These are phyloP conservation scores for Metarhizium robertsii DNA, from an alignment of 2,329 filamentous ascomycete genomes.

Conservation along the genomic window DNA sequence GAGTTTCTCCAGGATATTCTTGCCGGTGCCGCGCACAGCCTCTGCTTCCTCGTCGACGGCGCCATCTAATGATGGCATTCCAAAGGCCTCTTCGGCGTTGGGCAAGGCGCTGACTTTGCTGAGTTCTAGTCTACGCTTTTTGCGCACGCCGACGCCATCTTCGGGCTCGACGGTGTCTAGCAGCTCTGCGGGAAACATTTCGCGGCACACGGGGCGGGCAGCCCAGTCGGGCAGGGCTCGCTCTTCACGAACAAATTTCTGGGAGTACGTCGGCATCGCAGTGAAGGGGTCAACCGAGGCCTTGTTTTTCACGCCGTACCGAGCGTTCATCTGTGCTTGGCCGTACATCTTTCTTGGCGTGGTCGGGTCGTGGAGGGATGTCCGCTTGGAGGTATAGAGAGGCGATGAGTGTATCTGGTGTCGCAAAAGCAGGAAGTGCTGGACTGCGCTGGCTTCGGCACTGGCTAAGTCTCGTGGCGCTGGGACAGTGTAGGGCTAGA, in stretches of 20 bases:
- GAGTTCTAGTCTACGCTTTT: conserved; percentile 37
- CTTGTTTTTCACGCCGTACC: conserved; percentile 44
- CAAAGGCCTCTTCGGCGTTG: conserved; percentile 42
- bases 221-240: conserved; percentile 45
- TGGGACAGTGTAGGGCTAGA: conserved; percentile 41
- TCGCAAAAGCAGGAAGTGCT: conserved; percentile 45
- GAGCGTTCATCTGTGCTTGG: conserved; percentile 48
- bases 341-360: conserved; percentile 38
- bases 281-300: conserved; percentile 49
- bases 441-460: conserved; percentile 37
- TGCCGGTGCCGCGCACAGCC: conserved; percentile 17
- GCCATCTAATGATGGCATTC: conserved; percentile 20
- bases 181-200: conserved; percentile 48
- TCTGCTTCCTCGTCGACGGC: conserved; percentile 21
- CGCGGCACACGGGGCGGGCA: conserved; percentile 37
- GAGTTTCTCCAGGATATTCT: conserved; percentile 34
- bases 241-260: conserved; percentile 42
- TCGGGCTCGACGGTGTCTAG: conserved; percentile 43
- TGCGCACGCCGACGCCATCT: conserved; percentile 23
- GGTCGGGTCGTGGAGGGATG: conserved; percentile 28
- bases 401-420: conserved; percentile 45
- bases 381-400: conserved; percentile 47
- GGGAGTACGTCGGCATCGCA: conserved; percentile 48
- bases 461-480: conserved; percentile 31
- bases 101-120: conserved; percentile 38